Evolutionary conservation across 106 monocot species (phyloP).

Genomic region (Allium sativum): DNA sequence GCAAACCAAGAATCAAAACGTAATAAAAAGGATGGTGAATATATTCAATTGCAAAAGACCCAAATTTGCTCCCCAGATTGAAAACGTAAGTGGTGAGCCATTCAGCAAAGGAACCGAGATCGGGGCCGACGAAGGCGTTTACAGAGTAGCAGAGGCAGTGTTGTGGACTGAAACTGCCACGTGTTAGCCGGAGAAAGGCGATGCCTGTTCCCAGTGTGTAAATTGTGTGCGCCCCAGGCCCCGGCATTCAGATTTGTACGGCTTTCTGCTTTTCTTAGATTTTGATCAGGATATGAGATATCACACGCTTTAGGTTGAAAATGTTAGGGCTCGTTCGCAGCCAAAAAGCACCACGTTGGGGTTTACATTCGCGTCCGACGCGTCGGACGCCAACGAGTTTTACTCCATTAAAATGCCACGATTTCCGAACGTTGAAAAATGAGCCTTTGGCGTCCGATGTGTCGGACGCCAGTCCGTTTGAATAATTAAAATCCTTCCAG

Average conservation of each 20-base stretch:
- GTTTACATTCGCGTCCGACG: no score
- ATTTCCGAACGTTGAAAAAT: no score
- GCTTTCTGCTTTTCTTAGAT: background rate
- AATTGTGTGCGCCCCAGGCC: constrained; percentile 74
- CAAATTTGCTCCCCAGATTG: constrained; percentile 21
- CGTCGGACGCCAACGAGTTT: no score
- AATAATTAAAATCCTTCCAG: no score
- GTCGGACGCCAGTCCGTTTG: no score
- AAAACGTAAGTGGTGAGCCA: constrained; percentile 39
- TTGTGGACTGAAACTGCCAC: constrained; percentile 63
- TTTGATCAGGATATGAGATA: no score
- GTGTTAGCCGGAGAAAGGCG: constrained; percentile 42
- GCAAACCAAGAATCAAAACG: constrained; percentile 56
- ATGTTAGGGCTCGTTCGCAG: no score
- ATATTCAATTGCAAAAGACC: constrained; percentile 32
- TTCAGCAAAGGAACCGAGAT: constrained; percentile 74
- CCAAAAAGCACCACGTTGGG: no score
- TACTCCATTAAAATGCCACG: no score
- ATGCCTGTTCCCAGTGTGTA: constrained; percentile 55
- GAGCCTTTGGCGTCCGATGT: no score
- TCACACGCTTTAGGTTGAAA: no score
- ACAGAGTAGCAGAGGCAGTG: constrained; percentile 78
- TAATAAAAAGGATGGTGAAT: constrained; percentile 80
- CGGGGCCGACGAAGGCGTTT: constrained; percentile 89
- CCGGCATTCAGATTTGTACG: constrained; percentile 39